These are phyloP conservation scores for Aquilaria malaccensis DNA, from an alignment of 345 rosid genomes.

Conservation along the genomic window DNA sequence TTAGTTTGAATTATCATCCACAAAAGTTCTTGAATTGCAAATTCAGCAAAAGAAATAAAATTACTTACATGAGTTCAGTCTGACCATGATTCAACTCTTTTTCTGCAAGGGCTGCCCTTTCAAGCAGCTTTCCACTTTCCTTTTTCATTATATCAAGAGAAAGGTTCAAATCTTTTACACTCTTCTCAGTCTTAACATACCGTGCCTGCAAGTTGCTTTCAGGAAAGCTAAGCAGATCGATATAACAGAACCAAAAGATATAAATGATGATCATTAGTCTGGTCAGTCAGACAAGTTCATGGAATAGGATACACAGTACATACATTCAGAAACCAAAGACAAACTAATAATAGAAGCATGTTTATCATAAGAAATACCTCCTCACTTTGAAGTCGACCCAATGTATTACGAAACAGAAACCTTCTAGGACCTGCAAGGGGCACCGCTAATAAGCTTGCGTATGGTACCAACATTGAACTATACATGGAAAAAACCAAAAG, in stretches of 20 bases:
- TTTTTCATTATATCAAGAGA: conserved; percentile 85
- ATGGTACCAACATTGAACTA: conserved; percentile 8
- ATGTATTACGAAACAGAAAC: conserved; percentile 64
- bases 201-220: conserved; percentile 44
- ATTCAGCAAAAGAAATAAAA: not conserved
- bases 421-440: conserved; percentile 72
- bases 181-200: conserved; percentile 74
- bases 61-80: conserved; percentile 57
- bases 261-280: conserved; percentile 5
- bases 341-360: not conserved
- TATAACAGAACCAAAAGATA: not conserved
- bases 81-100: conserved; percentile 76
- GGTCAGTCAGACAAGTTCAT: conserved; percentile 3
- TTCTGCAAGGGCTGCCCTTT: conserved; percentile 87
- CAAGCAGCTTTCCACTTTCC: conserved; percentile 77
- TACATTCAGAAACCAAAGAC: not conserved
- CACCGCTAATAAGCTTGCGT: conserved; percentile 12
- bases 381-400: conserved; percentile 81
- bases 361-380: conserved; percentile 47
- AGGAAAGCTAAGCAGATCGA: conserved; percentile 7
- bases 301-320: not conserved
- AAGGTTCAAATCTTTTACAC: conserved; percentile 54
- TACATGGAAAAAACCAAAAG: not conserved
- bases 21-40: not conserved
- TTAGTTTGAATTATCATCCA: conserved; percentile 9